Percentiles rank a stretch among this genome's conserved stretches.
phyloP scores from a whole-genome alignment of 169 alveolate species.

The Nephromyces sp. region DNA sequence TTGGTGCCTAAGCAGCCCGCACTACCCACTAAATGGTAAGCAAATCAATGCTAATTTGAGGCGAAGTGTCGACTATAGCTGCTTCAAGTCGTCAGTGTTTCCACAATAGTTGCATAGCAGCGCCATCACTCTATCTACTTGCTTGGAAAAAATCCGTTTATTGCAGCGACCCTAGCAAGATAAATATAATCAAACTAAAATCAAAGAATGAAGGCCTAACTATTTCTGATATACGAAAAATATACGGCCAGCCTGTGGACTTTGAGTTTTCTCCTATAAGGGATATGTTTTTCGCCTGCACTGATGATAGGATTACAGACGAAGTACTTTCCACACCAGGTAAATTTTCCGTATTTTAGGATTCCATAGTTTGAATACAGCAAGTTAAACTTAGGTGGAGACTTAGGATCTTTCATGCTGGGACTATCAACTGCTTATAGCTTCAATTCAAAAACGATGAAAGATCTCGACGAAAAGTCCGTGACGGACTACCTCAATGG shows the following conservation, averaged over 20 bases:
- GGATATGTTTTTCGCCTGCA: background rate
- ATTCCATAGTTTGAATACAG: no score
- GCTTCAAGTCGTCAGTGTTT: no score
- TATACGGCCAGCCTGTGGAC: background rate
- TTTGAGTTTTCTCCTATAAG: background rate
- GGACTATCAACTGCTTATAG: background rate
- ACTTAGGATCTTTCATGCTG: background rate
- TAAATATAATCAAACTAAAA: background rate
- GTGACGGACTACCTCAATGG: background rate
- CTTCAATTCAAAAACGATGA: background rate
- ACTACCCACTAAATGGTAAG: no score
- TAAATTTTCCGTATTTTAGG: no score
- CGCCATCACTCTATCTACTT: no score
- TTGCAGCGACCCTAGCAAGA: no score
- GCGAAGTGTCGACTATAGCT: background rate
- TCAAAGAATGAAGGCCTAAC: background rate
- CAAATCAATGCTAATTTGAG: background rate
- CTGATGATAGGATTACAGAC: background rate
- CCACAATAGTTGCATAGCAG: no score
- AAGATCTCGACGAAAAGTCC: no score
- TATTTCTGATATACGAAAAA: background rate
- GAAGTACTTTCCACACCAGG: background rate
- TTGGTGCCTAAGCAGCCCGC: no score
- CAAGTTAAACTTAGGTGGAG: background rate
- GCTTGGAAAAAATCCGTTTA: no score